Conservation (phyloP, 805 yeast genomes). For the Ogataea pini region DNA sequence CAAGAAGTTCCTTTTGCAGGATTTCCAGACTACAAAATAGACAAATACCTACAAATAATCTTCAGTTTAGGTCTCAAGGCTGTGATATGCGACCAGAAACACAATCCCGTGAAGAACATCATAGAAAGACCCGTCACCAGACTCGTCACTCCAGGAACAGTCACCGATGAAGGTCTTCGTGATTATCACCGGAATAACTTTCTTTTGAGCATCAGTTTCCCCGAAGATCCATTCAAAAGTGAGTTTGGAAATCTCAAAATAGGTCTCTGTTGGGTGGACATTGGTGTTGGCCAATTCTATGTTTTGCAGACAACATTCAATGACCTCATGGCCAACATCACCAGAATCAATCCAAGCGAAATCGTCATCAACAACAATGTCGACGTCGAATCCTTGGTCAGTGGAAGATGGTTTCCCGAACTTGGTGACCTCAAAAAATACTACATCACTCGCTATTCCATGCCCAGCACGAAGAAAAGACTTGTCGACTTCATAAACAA, state of each 20-base stretch:
- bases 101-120: constrained; percentile 29
- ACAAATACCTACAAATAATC: constrained; percentile 69
- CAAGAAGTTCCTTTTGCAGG: constrained; percentile 82
- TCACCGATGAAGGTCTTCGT: constrained; percentile 81
- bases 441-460: constrained; percentile 54
- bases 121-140: constrained; percentile 73
- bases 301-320: constrained; percentile 63
- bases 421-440: constrained; percentile 59
- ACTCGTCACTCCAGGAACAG: constrained; percentile 89
- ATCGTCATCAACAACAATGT: constrained; percentile 57
- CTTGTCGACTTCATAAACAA: constrained; percentile 39
- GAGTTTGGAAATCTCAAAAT: constrained; percentile 42
- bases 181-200: constrained; percentile 72
- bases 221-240: constrained; percentile 44
- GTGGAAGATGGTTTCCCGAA: constrained; percentile 57
- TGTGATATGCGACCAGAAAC: constrained; percentile 76
- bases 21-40: constrained; percentile 73
- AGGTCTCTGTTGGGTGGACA: constrained; percentile 87
- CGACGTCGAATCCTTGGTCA: constrained; percentile 39
- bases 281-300: constrained; percentile 77
- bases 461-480: constrained; percentile 43
- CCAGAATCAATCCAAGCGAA: constrained; percentile 82
- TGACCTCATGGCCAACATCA: constrained; percentile 66
- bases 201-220: constrained; percentile 64
- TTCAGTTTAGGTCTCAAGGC: constrained; percentile 73